Conservation (phyloP, 345 rosid species). For the Corchorus olitorius region DNA sequence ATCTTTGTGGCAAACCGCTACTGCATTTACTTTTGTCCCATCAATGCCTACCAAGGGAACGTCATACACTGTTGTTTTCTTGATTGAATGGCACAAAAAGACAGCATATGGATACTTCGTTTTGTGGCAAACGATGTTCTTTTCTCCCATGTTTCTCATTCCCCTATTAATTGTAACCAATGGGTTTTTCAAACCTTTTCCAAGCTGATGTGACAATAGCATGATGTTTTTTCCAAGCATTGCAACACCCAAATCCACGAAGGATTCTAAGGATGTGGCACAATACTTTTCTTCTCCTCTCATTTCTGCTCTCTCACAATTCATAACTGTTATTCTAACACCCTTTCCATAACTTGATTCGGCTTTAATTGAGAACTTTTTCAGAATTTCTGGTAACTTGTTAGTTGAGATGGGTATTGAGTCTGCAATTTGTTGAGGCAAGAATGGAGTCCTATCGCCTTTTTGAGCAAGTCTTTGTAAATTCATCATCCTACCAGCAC, state of each 20-base stretch:
- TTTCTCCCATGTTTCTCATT: constrained; percentile 40
- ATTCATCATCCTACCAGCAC: neutral
- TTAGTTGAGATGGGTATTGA: constrained; percentile 64
- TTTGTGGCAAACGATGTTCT: constrained; percentile 72
- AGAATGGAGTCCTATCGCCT: constrained; percentile 46
- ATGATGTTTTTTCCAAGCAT: constrained; percentile 56
- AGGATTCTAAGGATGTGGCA: constrained; percentile 74
- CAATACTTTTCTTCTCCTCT: constrained; percentile 75
- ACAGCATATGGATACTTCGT: constrained; percentile 71
- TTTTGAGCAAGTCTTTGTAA: neutral
- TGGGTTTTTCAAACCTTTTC: constrained; percentile 37
- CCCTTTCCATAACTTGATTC: constrained; percentile 58
- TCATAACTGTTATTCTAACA: constrained; percentile 52
- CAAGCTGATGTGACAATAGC: constrained; percentile 57
- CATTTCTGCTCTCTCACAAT: constrained; percentile 62
- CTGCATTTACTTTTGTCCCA: constrained; percentile 56
- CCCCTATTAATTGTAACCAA: constrained; percentile 43
- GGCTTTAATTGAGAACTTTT: constrained; percentile 47
- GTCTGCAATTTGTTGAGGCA: constrained; percentile 57
- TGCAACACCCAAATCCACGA: constrained; percentile 62
- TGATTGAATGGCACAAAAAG: constrained; percentile 69
- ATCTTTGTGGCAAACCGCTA: constrained; percentile 76
- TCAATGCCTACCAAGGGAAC: constrained; percentile 64
- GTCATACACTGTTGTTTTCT: constrained; percentile 46
- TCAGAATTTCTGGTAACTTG: constrained; percentile 49